phyloP scores from a whole-genome alignment of 2,329 filamentous ascomycete genomes.

The Parastagonospora avenae region DNA sequence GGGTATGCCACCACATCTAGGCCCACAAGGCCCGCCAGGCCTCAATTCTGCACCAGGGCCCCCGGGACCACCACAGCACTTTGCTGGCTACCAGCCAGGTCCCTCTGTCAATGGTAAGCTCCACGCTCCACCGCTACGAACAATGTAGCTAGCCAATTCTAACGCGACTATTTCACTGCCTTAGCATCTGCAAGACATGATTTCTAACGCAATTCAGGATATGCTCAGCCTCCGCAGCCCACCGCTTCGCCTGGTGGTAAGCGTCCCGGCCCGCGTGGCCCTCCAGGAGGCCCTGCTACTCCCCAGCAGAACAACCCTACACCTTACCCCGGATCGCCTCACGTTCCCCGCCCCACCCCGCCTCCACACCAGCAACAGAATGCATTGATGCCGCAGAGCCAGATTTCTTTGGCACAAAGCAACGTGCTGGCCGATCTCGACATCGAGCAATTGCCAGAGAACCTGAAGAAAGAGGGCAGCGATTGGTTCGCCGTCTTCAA shows the following conservation, averaged over 20 bases:
- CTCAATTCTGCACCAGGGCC: slow-evolving; percentile 62
- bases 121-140: slow-evolving; percentile 13
- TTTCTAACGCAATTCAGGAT: slow-evolving; percentile 57
- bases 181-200: background rate
- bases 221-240: slow-evolving; percentile 81
- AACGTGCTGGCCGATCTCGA: slow-evolving; percentile 86
- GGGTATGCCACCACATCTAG: slow-evolving; percentile 63
- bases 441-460: slow-evolving; percentile 79
- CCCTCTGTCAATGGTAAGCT: slow-evolving; percentile 65
- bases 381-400: slow-evolving; percentile 33
- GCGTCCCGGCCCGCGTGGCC: slow-evolving; percentile 66
- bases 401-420: slow-evolving; percentile 57
- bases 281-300: slow-evolving; percentile 72
- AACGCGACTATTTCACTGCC: background rate
- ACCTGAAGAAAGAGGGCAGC: slow-evolving; percentile 84
- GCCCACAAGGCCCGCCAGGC: slow-evolving; percentile 77
- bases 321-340: slow-evolving; percentile 86
- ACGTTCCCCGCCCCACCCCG: slow-evolving; percentile 78
- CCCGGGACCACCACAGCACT: slow-evolving; percentile 67
- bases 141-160: background rate
- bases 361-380: slow-evolving; percentile 52
- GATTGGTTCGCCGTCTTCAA: slow-evolving; percentile 99
- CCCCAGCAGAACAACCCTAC: slow-evolving; percentile 90
- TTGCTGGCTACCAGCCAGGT: slow-evolving; percentile 72
- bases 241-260: slow-evolving; percentile 87